Evolutionary conservation across 352 stramenopile genomes (phyloP).

Genomic region (Globisporangium polare): DNA sequence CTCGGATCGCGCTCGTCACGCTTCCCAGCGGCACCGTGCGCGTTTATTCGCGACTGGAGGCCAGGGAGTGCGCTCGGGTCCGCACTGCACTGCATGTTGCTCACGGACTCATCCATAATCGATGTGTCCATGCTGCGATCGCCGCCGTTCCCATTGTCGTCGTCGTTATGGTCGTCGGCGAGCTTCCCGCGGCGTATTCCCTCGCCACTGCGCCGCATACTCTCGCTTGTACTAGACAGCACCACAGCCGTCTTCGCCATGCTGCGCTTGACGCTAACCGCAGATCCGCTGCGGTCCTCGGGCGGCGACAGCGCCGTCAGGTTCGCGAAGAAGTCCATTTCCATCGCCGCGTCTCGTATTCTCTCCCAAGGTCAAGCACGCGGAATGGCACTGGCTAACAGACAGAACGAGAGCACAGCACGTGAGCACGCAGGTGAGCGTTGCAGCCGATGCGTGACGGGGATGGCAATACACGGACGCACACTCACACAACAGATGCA

Average conservation of each 20-base stretch:
- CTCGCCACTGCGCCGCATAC: not conserved
- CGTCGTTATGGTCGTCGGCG: not conserved
- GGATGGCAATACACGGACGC: not conserved
- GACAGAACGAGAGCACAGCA: too few species aligned
- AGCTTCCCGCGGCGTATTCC: not conserved
- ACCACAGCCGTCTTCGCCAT: not conserved
- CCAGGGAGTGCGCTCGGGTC: constrained; percentile 53
- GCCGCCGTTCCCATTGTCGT: not conserved
- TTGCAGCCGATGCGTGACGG: not conserved
- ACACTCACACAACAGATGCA: not conserved
- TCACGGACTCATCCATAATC: constrained; percentile 3
- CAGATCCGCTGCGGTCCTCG: not conserved
- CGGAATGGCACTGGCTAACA: not conserved
- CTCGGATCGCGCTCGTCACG: not conserved
- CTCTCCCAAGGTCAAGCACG: not conserved
- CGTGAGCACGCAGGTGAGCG: too few species aligned
- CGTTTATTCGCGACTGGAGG: constrained; percentile 19
- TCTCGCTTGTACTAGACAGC: not conserved
- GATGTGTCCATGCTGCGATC: constrained; percentile 2
- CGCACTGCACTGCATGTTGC: constrained; percentile 50
- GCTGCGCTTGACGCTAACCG: not conserved
- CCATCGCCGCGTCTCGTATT: not conserved
- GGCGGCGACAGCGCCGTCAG: constrained; percentile 12
- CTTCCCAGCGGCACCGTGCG: not conserved
- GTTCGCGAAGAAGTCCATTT: constrained; percentile 13